phyloP scores from a whole-genome alignment of 805 yeast species.

The Kodamaea jinghongensis region DNA sequence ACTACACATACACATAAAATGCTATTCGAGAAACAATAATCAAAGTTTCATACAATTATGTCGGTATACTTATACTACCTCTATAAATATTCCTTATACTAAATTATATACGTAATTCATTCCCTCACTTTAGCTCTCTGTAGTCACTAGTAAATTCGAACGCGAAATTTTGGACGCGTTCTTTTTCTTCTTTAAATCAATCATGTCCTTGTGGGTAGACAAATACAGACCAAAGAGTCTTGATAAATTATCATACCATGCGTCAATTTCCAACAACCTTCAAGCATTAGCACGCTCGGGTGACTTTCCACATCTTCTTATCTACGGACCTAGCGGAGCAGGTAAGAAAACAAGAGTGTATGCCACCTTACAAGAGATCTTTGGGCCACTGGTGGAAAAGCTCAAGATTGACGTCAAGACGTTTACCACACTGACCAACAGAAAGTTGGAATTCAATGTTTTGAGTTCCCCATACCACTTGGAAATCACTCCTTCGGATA shows the following conservation, averaged over 20 bases:
- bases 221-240: constrained; percentile 79
- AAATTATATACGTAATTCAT: too few relatives aligned
- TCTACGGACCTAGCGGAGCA: constrained; percentile 95
- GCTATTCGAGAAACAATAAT: too few relatives aligned
- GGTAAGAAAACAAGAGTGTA: constrained; percentile 94
- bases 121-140: too few relatives aligned
- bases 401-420: constrained; percentile 84
- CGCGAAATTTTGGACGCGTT: constrained; percentile 9
- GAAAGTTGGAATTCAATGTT: constrained; percentile 87
- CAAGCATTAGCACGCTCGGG: constrained; percentile 61
- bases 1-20: too few relatives aligned
- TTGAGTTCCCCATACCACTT: constrained; percentile 89
- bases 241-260: constrained; percentile 64
- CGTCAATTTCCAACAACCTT: constrained; percentile 59
- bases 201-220: constrained; percentile 96
- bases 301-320: constrained; percentile 88
- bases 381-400: constrained; percentile 78
- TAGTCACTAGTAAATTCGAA: background rate
- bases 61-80: too few relatives aligned
- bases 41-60: too few relatives aligned
- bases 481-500: constrained; percentile 94
- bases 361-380: constrained; percentile 73
- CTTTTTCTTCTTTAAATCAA: background rate
- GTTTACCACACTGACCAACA: constrained; percentile 67
- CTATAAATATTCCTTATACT: too few relatives aligned